Evolutionary conservation across 169 alveolate genomes (phyloP), one percentile per base, ranked within the genome.

Genomic region (Theileria orientalis): DNA sequence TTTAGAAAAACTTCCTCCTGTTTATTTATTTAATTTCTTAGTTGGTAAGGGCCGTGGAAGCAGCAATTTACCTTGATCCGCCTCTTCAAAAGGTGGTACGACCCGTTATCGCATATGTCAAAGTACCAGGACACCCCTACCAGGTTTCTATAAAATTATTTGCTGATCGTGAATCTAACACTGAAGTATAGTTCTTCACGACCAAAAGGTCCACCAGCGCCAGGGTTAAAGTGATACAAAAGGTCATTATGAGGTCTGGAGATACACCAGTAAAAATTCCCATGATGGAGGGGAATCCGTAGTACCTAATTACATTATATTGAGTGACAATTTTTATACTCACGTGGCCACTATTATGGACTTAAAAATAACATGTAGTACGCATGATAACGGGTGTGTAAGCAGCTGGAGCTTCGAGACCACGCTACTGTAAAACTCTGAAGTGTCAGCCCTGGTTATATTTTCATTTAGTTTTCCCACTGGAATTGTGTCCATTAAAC

Each of bases 91-190:
- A 64, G 66, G 35, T 30, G 3, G 63, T 56, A 64, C 14, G 35
- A 44, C 2, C 13, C 60, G 32, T 63, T 32, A 42, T 42, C 74
- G 3, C 61, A 23, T 23, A 46, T 61, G 44, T 77, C 69, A 56
- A 56, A 69, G 74, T 69, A 77, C 80, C 82, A 57, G 40, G 69
- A n/a, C 42, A 76, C 51, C 5, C 71, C 76, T n/a, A 74, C 78
- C 8, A 76, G 69, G 21, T 19, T 47, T 16, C 85, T 76, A 37
- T n/a, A 27, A 63, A 13, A 29, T 56, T 33, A 1, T 29, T 14
- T 11, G 7, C 9, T 67, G 23, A 25, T 7, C 0, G 8, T 14
- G 9, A 13, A 44, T 2, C 75, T 0, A 13, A 73, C 83, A 46
- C 59, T 16, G 83, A 16, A 2, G 83, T 35, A 64, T 52, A 61